These are phyloP conservation scores for Saccharomyces mikatae DNA, from an alignment of 805 yeast species.

Conservation along the genomic window DNA sequence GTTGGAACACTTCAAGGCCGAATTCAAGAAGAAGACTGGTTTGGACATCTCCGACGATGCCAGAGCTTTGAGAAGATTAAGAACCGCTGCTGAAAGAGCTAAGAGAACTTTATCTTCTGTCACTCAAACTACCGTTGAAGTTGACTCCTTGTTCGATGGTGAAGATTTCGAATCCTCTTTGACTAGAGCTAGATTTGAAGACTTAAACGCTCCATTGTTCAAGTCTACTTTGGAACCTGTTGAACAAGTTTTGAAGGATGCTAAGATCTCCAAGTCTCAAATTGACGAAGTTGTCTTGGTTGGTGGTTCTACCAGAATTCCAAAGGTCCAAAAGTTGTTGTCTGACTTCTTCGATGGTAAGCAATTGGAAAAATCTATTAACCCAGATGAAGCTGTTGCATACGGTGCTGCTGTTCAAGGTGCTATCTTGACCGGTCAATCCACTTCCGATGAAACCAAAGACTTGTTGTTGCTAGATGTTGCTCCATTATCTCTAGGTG, in stretches of 20 bases:
- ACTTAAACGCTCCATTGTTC: conserved; percentile 85
- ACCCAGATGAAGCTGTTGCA: conserved; percentile 99
- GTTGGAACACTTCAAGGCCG: conserved; percentile 84
- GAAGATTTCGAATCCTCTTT: conserved; percentile 87
- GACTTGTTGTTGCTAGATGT: conserved; percentile 93
- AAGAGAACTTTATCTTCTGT: conserved; percentile 96
- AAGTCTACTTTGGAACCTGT: conserved; percentile 90
- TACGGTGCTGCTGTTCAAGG: conserved; percentile 99
- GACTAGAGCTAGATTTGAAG: conserved; percentile 97
- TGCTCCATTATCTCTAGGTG: conserved; percentile 96
- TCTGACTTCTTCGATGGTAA: conserved; percentile 95
- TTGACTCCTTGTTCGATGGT: conserved; percentile 90
- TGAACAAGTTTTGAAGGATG: conserved; percentile 88
- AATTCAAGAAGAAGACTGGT: conserved; percentile 92
- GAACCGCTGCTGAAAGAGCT: conserved; percentile 98
- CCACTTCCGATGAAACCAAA: conserved; percentile 83
- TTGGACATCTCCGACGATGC: conserved; percentile 81
- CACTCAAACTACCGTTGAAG: conserved; percentile 91
- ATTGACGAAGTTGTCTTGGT: conserved; percentile 92
- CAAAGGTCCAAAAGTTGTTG: conserved; percentile 90
- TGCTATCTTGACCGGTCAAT: conserved; percentile 90
- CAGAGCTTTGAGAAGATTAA: conserved; percentile 94
- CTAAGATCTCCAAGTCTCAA: conserved; percentile 73
- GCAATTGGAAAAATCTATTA: conserved; percentile 90
- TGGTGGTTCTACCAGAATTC: conserved; percentile 99